Conservation (phyloP, 2,329 filamentous ascomycete species). For the Aspergillus sp. region DNA sequence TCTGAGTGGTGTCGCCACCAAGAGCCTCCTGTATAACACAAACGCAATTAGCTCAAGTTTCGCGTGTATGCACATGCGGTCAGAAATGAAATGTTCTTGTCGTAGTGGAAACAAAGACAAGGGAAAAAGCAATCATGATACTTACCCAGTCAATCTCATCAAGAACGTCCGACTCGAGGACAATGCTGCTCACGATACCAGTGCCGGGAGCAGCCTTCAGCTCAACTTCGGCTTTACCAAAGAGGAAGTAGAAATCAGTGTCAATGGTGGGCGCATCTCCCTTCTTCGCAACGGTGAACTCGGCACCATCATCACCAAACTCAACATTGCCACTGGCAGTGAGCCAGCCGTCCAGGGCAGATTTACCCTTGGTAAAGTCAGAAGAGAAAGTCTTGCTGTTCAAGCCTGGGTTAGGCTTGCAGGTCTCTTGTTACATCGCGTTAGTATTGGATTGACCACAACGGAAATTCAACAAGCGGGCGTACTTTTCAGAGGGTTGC, state of each 20-base stretch:
- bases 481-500: conserved; percentile 60
- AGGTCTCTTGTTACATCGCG: conserved; percentile 43
- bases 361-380: conserved; percentile 49
- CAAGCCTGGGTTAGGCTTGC: conserved; percentile 70
- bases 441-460: conserved; percentile 6
- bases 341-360: conserved; percentile 62
- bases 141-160: conserved; percentile 98
- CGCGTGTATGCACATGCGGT: conserved; percentile 25
- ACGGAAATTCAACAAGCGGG: neutral
- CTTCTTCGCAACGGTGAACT: conserved; percentile 72
- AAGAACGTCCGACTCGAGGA: conserved; percentile 87
- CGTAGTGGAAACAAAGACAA: neutral
- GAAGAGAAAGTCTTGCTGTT: conserved; percentile 40
- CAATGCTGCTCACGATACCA: conserved; percentile 89
- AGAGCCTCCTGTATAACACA: conserved; percentile 32
- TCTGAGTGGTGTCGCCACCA: conserved; percentile 34
- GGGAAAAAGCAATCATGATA: conserved; percentile 51
- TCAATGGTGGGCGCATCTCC: conserved; percentile 84
- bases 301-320: conserved; percentile 70
- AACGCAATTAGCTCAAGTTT: conserved; percentile 52
- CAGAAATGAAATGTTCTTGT: conserved; percentile 30
- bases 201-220: conserved; percentile 83
- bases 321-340: conserved; percentile 64
- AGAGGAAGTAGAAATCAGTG: conserved; percentile 98
- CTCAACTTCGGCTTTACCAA: conserved; percentile 81